These are phyloP conservation scores for Suillus luteus DNA, from an alignment of 768 basidiomycete genomes.

Conservation along the genomic window DNA sequence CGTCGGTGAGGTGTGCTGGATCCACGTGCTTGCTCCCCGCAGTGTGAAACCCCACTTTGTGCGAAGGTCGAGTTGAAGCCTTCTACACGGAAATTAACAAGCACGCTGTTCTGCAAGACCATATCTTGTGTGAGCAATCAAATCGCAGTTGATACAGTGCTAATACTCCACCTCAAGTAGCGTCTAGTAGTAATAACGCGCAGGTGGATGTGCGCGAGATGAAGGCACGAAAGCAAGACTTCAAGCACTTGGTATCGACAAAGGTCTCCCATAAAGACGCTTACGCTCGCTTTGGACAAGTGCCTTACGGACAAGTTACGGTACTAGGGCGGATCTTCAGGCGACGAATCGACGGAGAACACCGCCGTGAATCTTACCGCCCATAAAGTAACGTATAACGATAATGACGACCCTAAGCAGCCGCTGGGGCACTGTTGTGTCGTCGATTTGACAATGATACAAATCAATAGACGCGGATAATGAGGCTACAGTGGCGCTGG, in stretches of 20 bases:
- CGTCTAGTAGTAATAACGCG: neutral
- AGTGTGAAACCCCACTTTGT: neutral
- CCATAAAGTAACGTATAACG: neutral
- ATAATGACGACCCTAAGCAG: neutral
- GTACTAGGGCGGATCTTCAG: neutral
- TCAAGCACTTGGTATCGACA: neutral
- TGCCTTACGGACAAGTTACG: too few species aligned
- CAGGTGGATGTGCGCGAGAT: neutral
- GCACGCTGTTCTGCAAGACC: neutral
- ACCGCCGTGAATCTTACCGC: too few species aligned
- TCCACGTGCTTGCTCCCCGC: neutral
- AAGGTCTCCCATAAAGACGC: neutral
- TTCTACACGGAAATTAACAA: neutral
- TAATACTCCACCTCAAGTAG: neutral
- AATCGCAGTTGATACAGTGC: neutral
- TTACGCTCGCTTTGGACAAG: neutral
- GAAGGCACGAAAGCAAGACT: neutral
- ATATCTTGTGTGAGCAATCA: neutral
- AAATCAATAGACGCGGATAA: neutral
- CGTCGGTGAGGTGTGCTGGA: neutral
- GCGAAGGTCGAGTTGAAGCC: neutral
- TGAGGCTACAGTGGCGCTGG: neutral
- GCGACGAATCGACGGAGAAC: neutral
- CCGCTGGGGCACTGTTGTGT: neutral
- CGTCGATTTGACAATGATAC: conserved; percentile 6